Conservation (phyloP, 2,329 filamentous ascomycete species). For the Aspergillus sp. region DNA sequence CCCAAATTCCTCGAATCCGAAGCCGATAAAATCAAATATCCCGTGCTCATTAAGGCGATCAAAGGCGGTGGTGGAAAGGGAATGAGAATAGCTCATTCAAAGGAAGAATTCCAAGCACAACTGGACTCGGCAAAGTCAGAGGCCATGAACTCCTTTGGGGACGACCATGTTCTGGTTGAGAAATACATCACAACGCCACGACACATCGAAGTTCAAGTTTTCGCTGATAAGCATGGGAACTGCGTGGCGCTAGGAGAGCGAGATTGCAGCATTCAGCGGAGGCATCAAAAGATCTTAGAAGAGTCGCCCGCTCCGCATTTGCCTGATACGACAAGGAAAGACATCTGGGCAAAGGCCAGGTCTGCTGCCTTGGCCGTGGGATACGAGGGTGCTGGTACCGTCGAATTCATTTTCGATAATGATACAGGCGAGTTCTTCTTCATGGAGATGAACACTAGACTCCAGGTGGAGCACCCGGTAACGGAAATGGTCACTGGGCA, state of each 20-base stretch:
- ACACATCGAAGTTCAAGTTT: slow-evolving; percentile 68
- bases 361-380: slow-evolving; percentile 63
- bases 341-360: slow-evolving; percentile 65
- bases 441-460: slow-evolving; percentile 74
- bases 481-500: slow-evolving; percentile 76
- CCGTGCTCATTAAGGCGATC: slow-evolving; percentile 65
- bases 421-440: slow-evolving; percentile 67
- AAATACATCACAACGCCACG: slow-evolving; percentile 67
- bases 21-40: slow-evolving; percentile 70
- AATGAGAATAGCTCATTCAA: slow-evolving; percentile 62
- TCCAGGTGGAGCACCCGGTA: slow-evolving; percentile 97
- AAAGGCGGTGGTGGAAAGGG: slow-evolving; percentile 68
- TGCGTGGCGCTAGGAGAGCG: slow-evolving; percentile 64
- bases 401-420: slow-evolving; percentile 70
- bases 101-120: slow-evolving; percentile 60
- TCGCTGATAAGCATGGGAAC: slow-evolving; percentile 65
- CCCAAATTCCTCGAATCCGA: slow-evolving; percentile 61
- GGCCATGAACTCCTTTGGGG: slow-evolving; percentile 63
- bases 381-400: slow-evolving; percentile 66
- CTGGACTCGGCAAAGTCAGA: slow-evolving; percentile 65
- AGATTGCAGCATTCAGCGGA: slow-evolving; percentile 65
- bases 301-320: slow-evolving; percentile 66
- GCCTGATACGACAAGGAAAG: slow-evolving; percentile 58
- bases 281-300: slow-evolving; percentile 67
- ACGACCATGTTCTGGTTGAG: slow-evolving; percentile 67